phyloP scores from a whole-genome alignment of 768 basidiomycete genomes.

The Boletus tylopilopsis region DNA sequence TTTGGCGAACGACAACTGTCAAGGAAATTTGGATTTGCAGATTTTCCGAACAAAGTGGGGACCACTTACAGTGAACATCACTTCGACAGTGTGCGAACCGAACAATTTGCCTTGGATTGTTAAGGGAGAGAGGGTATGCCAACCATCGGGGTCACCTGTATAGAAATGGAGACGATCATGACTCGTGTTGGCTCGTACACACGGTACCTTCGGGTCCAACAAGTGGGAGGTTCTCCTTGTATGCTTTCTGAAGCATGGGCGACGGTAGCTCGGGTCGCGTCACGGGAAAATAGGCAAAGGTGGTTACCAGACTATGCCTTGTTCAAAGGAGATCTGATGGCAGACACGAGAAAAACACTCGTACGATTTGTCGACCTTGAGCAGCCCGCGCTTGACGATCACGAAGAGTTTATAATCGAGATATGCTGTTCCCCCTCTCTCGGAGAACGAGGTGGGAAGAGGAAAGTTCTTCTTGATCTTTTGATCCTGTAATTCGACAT shows the following conservation, averaged over 20 bases:
- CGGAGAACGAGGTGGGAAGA: slow-evolving; percentile 53
- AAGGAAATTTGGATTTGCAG: background rate
- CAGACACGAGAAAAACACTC: background rate
- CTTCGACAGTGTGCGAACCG: slow-evolving; percentile 25
- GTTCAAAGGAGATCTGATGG: background rate
- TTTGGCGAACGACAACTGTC: slow-evolving; percentile 46
- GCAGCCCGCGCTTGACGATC: slow-evolving; percentile 44
- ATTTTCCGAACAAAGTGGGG: background rate
- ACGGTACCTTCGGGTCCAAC: slow-evolving; percentile 32
- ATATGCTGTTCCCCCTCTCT: slow-evolving; percentile 51
- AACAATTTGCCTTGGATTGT: slow-evolving; percentile 35
- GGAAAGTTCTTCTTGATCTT: slow-evolving; percentile 35
- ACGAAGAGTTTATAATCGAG: slow-evolving; percentile 54
- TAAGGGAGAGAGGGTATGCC: slow-evolving; percentile 33
- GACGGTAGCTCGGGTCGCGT: slow-evolving; percentile 35
- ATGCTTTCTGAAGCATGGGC: slow-evolving; percentile 34
- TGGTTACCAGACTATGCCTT: slow-evolving; percentile 28
- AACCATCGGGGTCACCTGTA: slow-evolving; percentile 37
- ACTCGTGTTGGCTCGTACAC: no score
- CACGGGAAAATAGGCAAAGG: slow-evolving; percentile 33
- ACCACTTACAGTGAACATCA: slow-evolving; percentile 32
- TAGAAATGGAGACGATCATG: background rate
- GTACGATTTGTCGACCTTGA: slow-evolving; percentile 51
- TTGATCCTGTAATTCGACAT: slow-evolving; percentile 38
- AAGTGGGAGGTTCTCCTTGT: slow-evolving; percentile 29